These are phyloP conservation scores for Royoungia palumana DNA, from an alignment of 768 basidiomycete species.

Conservation along the genomic window DNA sequence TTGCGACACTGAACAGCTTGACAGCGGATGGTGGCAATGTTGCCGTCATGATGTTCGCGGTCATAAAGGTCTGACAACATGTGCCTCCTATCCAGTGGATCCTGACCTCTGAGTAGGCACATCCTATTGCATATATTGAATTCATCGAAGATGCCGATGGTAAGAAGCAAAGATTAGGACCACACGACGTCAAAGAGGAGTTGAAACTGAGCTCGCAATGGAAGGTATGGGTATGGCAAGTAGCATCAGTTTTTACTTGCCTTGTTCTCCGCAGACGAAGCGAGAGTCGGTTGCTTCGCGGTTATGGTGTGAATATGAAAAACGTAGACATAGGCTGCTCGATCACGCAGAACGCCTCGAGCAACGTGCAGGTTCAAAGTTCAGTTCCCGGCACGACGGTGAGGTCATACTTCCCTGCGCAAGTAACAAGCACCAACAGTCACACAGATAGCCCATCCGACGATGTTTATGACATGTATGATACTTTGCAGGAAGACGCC, in stretches of 20 bases:
- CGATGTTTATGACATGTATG: conserved; percentile 54
- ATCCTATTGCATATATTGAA: conserved; percentile 80
- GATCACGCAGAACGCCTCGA: conserved; percentile 67
- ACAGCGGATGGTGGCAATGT: conserved; percentile 79
- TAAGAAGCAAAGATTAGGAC: conserved; percentile 50
- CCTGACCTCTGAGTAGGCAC: conserved; percentile 40
- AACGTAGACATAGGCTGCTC: conserved; percentile 49
- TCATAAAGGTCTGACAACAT: conserved; percentile 52
- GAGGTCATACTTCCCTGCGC: neutral
- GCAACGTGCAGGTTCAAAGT: conserved; percentile 48
- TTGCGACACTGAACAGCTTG: conserved; percentile 77
- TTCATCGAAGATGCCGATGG: conserved; percentile 51
- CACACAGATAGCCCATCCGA: conserved; percentile 36
- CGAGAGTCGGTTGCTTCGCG: conserved; percentile 58
- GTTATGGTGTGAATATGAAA: conserved; percentile 55
- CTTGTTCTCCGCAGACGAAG: conserved; percentile 41
- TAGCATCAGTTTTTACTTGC: neutral
- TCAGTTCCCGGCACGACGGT: conserved; percentile 43
- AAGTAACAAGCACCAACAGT: neutral
- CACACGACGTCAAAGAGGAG: conserved; percentile 72
- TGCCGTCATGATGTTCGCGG: conserved; percentile 66
- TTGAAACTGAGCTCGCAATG: conserved; percentile 55
- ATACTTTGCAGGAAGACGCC: conserved; percentile 57
- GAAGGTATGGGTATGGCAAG: conserved; percentile 49
- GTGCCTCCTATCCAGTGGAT: neutral